Conservation (phyloP, 2,329 filamentous ascomycete genomes). For the Beauveria caledonica region DNA sequence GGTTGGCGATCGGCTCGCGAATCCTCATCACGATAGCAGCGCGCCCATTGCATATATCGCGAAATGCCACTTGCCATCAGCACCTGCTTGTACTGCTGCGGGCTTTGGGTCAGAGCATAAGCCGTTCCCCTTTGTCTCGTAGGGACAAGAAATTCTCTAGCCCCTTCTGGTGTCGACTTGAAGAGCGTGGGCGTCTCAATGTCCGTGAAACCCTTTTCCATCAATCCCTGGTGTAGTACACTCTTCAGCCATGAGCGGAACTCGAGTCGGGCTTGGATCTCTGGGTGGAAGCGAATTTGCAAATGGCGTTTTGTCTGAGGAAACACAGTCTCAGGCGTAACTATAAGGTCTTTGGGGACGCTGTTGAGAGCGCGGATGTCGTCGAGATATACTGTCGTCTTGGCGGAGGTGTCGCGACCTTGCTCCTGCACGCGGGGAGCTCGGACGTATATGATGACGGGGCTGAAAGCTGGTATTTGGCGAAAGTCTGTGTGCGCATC, state of each 20-base stretch:
- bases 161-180: constrained; percentile 95
- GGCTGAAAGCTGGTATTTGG: constrained; percentile 40
- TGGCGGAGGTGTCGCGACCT: constrained; percentile 19
- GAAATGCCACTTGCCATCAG: constrained; percentile 83
- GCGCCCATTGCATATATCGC: constrained; percentile 86
- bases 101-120: constrained; percentile 91
- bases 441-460: constrained; percentile 41
- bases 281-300: constrained; percentile 68
- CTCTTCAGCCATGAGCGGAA: constrained; percentile 57
- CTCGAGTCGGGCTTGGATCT: constrained; percentile 58
- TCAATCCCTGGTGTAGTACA: constrained; percentile 45
- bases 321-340: constrained; percentile 67
- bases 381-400: constrained; percentile 60
- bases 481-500: constrained; percentile 35
- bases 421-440: constrained; percentile 16
- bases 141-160: constrained; percentile 88
- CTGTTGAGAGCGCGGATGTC: constrained; percentile 27
- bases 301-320: constrained; percentile 69
- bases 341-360: constrained; percentile 56
- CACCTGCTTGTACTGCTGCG: constrained; percentile 97
- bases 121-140: constrained; percentile 67
- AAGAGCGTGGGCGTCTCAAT: constrained; percentile 92
- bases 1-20: constrained; percentile 86
- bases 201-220: constrained; percentile 57
- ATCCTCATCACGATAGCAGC: constrained; percentile 94